A percentile compares a stretch with the other conserved stretches of the same genome.
phyloP scores from a whole-genome alignment of 2,329 filamentous ascomycete species.

The Exophiala mesophila region DNA sequence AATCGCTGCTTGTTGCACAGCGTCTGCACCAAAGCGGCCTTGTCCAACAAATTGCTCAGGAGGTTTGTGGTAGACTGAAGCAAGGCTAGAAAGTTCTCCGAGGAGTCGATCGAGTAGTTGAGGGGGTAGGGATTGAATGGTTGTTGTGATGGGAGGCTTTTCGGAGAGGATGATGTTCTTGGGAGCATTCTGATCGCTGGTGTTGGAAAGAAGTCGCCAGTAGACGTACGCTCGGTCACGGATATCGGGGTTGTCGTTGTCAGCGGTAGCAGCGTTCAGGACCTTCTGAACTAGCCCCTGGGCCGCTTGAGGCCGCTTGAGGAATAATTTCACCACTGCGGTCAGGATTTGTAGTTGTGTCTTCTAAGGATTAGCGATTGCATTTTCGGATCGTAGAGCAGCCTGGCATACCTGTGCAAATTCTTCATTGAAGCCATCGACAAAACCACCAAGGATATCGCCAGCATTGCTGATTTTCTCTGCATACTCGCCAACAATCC shows the following conservation, averaged over 20 bases:
- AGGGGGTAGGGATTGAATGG: slow-evolving; percentile 82
- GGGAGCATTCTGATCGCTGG: slow-evolving; percentile 78
- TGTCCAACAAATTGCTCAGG: slow-evolving; percentile 97
- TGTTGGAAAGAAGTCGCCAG: slow-evolving; percentile 82
- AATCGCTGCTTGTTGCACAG: slow-evolving; percentile 90
- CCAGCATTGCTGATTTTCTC: slow-evolving; percentile 99
- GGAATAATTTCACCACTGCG: slow-evolving; percentile 92
- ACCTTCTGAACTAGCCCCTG: slow-evolving; percentile 92
- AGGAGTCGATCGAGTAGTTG: slow-evolving; percentile 85
- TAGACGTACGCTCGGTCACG: slow-evolving; percentile 96
- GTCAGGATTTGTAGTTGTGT: slow-evolving; percentile 98
- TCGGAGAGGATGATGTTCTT: slow-evolving; percentile 92
- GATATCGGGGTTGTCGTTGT: slow-evolving; percentile 97
- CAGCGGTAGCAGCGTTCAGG: slow-evolving; percentile 82
- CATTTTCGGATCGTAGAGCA: not conserved
- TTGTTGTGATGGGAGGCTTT: slow-evolving; percentile 89
- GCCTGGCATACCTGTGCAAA: slow-evolving; percentile 70
- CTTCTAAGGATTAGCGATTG: slow-evolving; percentile 40
- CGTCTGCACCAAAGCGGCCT: slow-evolving; percentile 87
- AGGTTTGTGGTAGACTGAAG: slow-evolving; percentile 97
- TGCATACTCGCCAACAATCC: slow-evolving; percentile 98
- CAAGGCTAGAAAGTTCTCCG: slow-evolving; percentile 83
- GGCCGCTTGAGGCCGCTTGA: slow-evolving; percentile 91
- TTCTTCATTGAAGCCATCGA: slow-evolving; percentile 91
- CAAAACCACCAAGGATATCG: slow-evolving; percentile 84